phyloP scores from a whole-genome alignment of 139 green algal genomes.

The Chlorella sp. region DNA sequence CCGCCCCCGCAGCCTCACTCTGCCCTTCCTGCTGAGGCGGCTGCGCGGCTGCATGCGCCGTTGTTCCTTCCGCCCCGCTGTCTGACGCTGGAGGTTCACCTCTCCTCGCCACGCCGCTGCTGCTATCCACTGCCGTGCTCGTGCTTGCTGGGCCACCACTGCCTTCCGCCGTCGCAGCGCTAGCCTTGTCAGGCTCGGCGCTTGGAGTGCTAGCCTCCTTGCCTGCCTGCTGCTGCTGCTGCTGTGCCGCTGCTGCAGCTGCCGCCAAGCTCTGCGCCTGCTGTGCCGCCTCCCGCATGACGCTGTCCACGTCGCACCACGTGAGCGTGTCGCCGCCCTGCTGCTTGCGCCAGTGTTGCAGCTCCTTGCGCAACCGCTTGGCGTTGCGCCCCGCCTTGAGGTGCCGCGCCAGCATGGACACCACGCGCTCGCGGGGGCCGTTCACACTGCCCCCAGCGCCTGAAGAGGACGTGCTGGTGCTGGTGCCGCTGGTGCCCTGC shows the following conservation, averaged over 20 bases:
- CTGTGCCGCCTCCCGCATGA: slow-evolving; percentile 15
- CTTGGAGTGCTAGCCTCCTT: not conserved
- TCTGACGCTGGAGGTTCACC: not conserved
- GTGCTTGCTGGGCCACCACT: not conserved
- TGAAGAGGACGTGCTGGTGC: slow-evolving; percentile 1
- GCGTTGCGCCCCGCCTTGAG: not conserved
- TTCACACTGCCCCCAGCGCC: not conserved
- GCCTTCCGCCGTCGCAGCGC: not conserved
- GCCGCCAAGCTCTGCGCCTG: not conserved
- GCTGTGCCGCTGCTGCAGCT: slow-evolving; percentile 2
- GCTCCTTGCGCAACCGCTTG: slow-evolving; percentile 21
- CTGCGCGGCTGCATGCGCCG: too few relatives aligned
- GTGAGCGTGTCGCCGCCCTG: not conserved
- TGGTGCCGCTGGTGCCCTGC: not conserved
- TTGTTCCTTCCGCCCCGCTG: too few relatives aligned
- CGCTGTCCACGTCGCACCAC: slow-evolving; percentile 24
- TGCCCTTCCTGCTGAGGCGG: too few relatives aligned
- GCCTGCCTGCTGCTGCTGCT: not conserved
- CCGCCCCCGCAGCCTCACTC: too few relatives aligned
- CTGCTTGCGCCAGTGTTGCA: slow-evolving; percentile 22
- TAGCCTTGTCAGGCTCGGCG: not conserved
- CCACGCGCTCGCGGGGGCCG: not conserved
- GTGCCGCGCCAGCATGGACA: not conserved
- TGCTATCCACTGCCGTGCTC: not conserved
- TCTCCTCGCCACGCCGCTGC: not conserved